These are phyloP conservation scores for Candida nanaspora DNA, from an alignment of 805 yeast species.

Conservation along the genomic window DNA sequence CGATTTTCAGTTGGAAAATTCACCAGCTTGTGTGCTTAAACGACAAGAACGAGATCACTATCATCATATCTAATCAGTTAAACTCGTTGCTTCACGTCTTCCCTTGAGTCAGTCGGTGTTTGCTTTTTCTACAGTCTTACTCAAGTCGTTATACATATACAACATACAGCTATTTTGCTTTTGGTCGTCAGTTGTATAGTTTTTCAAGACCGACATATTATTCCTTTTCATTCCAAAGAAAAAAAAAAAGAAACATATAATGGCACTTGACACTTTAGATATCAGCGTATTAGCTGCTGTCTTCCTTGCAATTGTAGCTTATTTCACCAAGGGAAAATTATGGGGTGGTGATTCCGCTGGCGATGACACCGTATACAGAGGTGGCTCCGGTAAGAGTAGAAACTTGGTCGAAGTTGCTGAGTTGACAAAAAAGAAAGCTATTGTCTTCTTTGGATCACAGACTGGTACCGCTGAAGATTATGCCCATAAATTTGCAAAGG, in stretches of 20 bases:
- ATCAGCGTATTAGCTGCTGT: slow-evolving; percentile 58
- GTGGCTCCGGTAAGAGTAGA: slow-evolving; percentile 21
- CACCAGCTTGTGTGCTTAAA: too few relatives aligned
- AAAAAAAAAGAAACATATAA: slow-evolving; percentile 10
- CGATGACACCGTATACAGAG: slow-evolving; percentile 5
- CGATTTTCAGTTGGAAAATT: too few relatives aligned
- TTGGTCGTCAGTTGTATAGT: too few relatives aligned
- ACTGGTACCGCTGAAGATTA: slow-evolving; percentile 99
- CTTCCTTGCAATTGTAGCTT: slow-evolving; percentile 57
- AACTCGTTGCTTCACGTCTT: too few relatives aligned
- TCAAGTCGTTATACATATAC: too few relatives aligned
- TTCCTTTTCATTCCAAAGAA: neutral
- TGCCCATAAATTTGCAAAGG: slow-evolving; percentile 85
- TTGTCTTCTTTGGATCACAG: slow-evolving; percentile 89
- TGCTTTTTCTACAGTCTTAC: too few relatives aligned
- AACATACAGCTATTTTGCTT: too few relatives aligned
- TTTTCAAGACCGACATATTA: too few relatives aligned
- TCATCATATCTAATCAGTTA: too few relatives aligned
- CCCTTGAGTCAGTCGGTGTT: too few relatives aligned
- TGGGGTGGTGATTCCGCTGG: slow-evolving; percentile 29
- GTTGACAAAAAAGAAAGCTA: slow-evolving; percentile 61
- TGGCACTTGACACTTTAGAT: slow-evolving; percentile 71
- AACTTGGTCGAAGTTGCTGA: slow-evolving; percentile 52
- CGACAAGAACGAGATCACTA: too few relatives aligned
- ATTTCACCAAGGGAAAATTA: slow-evolving; percentile 55